Base-by-base conservation (phyloP, 2,329 filamentous ascomycete genomes). In the Teratosphaeriaceae sp. region DNA sequence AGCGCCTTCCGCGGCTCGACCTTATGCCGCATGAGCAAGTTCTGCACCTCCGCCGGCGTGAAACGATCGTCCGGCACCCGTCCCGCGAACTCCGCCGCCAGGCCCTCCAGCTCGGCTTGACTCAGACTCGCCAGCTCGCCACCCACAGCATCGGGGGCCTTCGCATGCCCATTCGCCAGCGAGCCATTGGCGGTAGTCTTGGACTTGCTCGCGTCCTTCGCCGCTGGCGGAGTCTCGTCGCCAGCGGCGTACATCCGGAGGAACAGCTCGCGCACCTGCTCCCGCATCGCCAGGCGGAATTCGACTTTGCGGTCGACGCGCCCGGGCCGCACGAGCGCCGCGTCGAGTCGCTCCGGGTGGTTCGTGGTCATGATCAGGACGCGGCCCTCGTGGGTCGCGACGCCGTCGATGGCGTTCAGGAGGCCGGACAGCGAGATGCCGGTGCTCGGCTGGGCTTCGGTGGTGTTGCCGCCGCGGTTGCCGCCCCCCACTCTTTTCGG, bases 301-400 rank as follows among this genome's bases (percentile, higher is more conserved):
- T 69, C 69, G 1, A 86, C 73, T 46, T 84, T 76, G 61, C 77
- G 71, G 52, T 87, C 82, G 3, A 89, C 80, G 1, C 84, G 73
- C 1, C 85, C 84, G 0, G 85, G 84, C 0, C 85, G 73, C 38
- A 88, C 80, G 5, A 92, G 72, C 0, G 59, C 56, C 7, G 57
- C 74, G 57, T 89, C 85, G 0, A 90, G 75, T 12, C 76, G 72
- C 53, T 89, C 80, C 2, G 82, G 82, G 46, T 79, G 76, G 63
- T 90, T 92, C 23, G 84, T 88, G 0, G 85, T 89, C 82, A 89
- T 88, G 66, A 90, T 81, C 15, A 90, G 74, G 11, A 90, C 77
- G 35, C 84, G 77, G 20, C 85, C 85, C 65, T 90, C 85, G 54
- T 86, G 84, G 2, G 80, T 84, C 1, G 83, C 84, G 1, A 88